Conservation (phyloP, 2,329 filamentous ascomycete genomes). For the Fulvia fulva region DNA sequence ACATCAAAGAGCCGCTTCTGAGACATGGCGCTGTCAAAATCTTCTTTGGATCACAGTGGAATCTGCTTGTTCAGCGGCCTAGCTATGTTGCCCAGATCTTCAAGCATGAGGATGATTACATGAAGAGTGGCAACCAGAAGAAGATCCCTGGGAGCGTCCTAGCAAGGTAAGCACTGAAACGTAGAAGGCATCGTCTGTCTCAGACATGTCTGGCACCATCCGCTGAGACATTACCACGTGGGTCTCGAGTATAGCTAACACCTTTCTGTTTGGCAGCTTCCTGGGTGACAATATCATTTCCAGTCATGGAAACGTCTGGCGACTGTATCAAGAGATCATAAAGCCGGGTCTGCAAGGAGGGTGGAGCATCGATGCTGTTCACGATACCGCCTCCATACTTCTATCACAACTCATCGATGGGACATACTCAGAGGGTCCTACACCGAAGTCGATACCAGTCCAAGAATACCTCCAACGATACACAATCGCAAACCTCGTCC, state of each 20-base stretch:
- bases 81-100: constrained; percentile 1
- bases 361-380: background rate
- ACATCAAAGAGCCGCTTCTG: background rate
- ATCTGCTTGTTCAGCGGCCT: constrained; percentile 2
- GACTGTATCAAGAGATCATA: constrained; percentile 2
- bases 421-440: background rate
- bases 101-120: constrained; percentile 3
- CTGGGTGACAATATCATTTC: constrained; percentile 11
- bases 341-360: constrained; percentile 5
- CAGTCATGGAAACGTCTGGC: constrained; percentile 3
- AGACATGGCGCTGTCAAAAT: constrained; percentile 8
- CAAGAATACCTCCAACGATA: constrained; percentile 1
- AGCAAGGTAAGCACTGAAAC: too few species aligned
- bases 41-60: constrained; percentile 8
- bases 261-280: too few species aligned
- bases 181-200: too few species aligned
- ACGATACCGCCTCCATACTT: background rate
- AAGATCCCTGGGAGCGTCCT: constrained; percentile 9
- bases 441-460: background rate
- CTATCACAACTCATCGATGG: background rate
- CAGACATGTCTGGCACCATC: too few species aligned
- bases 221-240: too few species aligned
- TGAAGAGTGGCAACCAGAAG: constrained; percentile 6
- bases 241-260: too few species aligned
- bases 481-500: constrained; percentile 3